These are phyloP conservation scores for Saccharomyces hybrid DNA, from an alignment of 1,139 yeast species.

Conservation along the genomic window DNA sequence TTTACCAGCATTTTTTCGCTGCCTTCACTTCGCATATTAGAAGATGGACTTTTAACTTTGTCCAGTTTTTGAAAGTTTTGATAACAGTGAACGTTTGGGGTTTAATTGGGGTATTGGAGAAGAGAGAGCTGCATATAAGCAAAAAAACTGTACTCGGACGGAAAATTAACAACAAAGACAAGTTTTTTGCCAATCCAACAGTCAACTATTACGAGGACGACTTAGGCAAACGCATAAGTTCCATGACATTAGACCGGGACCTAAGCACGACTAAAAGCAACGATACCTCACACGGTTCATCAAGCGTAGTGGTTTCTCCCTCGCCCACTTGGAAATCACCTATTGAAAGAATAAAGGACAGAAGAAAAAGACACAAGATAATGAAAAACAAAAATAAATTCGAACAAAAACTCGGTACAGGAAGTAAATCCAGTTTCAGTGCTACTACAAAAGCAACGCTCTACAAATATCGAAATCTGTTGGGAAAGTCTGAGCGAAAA, in stretches of 20 bases:
- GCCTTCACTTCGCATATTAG: slow-evolving; percentile 3
- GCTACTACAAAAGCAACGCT: neutral
- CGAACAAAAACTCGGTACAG: neutral
- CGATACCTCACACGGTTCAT: neutral
- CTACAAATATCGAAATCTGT: neutral
- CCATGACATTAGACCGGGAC: neutral
- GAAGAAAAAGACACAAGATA: slow-evolving; percentile 3
- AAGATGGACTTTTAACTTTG: slow-evolving; percentile 22
- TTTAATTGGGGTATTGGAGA: slow-evolving; percentile 24
- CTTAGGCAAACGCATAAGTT: neutral
- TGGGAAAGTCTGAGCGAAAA: neutral
- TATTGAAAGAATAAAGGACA: slow-evolving; percentile 8
- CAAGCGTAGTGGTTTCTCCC: slow-evolving; percentile 7
- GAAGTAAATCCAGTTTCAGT: neutral
- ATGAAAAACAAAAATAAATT: neutral
- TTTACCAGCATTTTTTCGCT: slow-evolving; percentile 14
- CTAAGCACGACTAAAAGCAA: neutral
- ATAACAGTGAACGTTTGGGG: slow-evolving; percentile 31
- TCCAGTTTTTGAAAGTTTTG: slow-evolving; percentile 20
- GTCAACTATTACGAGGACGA: slow-evolving; percentile 10
- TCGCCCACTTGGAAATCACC: slow-evolving; percentile 13
- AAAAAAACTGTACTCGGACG: slow-evolving; percentile 28
- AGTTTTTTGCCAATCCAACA: slow-evolving; percentile 23
- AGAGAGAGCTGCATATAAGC: slow-evolving; percentile 21
- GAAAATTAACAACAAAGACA: slow-evolving; percentile 24